These are phyloP conservation scores for Micractinium sp. DNA, from an alignment of 139 green algal genomes.

Conservation along the genomic window DNA sequence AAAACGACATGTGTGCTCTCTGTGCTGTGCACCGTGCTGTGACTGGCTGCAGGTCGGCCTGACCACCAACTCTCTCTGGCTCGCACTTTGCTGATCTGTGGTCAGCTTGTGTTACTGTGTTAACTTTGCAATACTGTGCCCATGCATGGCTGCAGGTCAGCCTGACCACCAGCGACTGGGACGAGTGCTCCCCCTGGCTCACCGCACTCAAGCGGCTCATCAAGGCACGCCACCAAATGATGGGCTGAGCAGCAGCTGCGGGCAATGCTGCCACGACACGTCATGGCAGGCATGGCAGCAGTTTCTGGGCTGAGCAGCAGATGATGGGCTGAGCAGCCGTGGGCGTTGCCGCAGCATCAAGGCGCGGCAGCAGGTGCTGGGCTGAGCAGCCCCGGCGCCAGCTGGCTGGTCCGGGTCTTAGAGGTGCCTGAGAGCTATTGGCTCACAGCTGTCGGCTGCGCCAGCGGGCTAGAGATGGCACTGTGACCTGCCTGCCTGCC, in stretches of 20 bases:
- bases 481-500: no score
- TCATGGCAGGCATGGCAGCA: neutral
- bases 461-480: no score
- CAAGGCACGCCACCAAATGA: conserved; percentile 67
- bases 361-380: neutral
- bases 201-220: conserved; percentile 95
- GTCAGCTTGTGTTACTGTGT: neutral
- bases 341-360: neutral
- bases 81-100: neutral
- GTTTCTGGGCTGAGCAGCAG: neutral
- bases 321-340: neutral
- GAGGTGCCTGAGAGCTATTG: no score
- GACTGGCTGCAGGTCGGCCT: neutral
- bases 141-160: conserved; percentile 64
- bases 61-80: neutral
- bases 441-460: no score
- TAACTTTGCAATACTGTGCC: no score
- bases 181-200: conserved; percentile 93
- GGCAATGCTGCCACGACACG: neutral
- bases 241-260: conserved; percentile 9
- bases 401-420: no score
- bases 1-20: no score
- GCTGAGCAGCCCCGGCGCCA: no score
- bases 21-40: no score
- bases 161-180: conserved; percentile 95